Evolutionary conservation across 1,139 yeast species (phyloP), one percentile per base, ranked within the genome.

Genomic region (Geotrichum europaeum): DNA sequence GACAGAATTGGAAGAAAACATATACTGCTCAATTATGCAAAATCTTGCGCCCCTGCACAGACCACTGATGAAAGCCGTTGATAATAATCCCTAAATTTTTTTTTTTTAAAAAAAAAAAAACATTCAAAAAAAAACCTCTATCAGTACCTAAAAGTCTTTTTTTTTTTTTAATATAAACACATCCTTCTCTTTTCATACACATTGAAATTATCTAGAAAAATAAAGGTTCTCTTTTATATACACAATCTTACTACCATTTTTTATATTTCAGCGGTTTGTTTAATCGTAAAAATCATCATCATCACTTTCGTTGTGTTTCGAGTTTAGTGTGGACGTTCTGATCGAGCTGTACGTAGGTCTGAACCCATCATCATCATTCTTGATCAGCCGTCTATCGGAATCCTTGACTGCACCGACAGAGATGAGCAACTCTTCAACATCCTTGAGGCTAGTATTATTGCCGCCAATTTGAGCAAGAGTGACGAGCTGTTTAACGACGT

Each of bases 391-490:
- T 61, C 81, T 79, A 72, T 92, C 98, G 20, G 79, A 76, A 55
- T 80, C 81, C 60, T 79, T 78, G 1, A 91, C 84, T 0, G 92
- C 89, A 1, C 83, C 84, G 9, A 83, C 73, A 55, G 80, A 82
- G 32, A 89, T 86, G 68, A 92, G 74, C 28, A 89, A 80, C 55
- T 77, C 78, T 72, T 91, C 97, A 54, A 94, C 69, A 72, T 92
- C 98, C 53, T 76, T 75, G 34, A 85, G 54, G 30, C 77, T 81
- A 2, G 96, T 84, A 58, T 87, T 84, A 70, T 87, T 87, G 1
- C 99, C 98, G 4, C 96, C 97, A 59, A 94, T 73, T 68, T 86
- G 85, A 7, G 88, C 80, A 68, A 94, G 78, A 0, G 97, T 92
- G 22, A 92, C 82, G 67, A 78, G 82, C 72, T 92, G 97, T 70